Evolutionary conservation across 768 basidiomycete genomes (phyloP), one percentile per base, ranked within the genome.

Genomic region (Tylopilus felleus): DNA sequence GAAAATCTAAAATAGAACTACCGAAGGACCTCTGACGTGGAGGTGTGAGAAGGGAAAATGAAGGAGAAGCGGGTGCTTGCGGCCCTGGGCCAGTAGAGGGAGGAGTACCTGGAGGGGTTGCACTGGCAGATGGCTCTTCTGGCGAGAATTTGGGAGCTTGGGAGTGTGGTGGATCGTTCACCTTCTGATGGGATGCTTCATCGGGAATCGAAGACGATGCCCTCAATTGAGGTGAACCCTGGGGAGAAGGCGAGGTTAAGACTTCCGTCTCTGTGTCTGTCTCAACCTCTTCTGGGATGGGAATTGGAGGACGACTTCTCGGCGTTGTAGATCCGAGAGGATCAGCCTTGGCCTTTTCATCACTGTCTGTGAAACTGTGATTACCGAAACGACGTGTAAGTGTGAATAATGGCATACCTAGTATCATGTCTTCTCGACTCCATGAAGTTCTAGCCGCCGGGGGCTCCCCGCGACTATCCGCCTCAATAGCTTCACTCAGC

Each of bases 1-100:
- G 71, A 60, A 83, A 83, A 49, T 81, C 79, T 14, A 75, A 56
- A 54, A 73, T 77, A 10, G 79, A 74, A 28, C 66, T 67, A 49
- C 61, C 71, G 42, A 78, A 73, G 3, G 75, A 75, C 19, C 69
- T 58, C 42, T 68, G 72, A 27, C 74, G 76, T 10, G 80, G 80
- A 8, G 83, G 83, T 1, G 84, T 83, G 39, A 74, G 66, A 42
- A 76, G 67, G 8, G 58, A 48, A 33, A 68, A 60, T 35, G 66
- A 60, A 43, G 61, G 43, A 5, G 57, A 40, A 35, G 28, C 13
- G n/a, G 49, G 47, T 19, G 44, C 39, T 45, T 50, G 52, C 14
- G 47, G 40, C 16, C 22, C 8, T 10, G 57, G 13, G 49, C 10
- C 16, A n/a, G 38, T 22, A 16, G 53, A 35, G 2, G 63, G 69